Evolutionary conservation across 2,329 filamentous ascomycete genomes (phyloP), one percentile per base, ranked within the genome.

Genomic region (Aspergillus oerlinghausenensis): DNA sequence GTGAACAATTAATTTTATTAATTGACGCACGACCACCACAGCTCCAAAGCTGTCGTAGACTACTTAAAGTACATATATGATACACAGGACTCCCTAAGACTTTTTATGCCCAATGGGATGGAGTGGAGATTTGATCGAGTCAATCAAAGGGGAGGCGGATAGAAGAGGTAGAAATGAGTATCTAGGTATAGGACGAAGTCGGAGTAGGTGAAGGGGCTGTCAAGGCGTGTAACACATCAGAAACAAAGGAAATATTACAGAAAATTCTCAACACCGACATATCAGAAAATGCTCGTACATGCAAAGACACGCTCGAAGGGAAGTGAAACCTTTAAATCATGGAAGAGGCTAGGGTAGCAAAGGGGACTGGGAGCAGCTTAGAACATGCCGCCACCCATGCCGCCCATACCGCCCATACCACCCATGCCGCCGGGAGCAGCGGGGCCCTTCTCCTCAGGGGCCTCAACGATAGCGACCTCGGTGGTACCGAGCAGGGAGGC

Each of bases 381-480:
- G 78, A 84, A 84, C 87, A 90, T 90, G 65, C 84, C 85, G 49
- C 78, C 77, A 43, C 77, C 77, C 83, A 86, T 86, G 61, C 84
- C 86, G 50, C 85, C 85, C 79, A 82, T 82, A 57, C 84, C 84
- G 51, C 82, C 82, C 75, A 81, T 82, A 40, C 80, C 80, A 53
- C 79, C 79, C 60, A 75, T 75, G 57, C 77, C 79, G 60, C 75
- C 77, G 55, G 78, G 75, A 61, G 81, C 78, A 59, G 82, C 80
- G 68, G 85, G 74, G 49, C 73, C 84, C 88, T 97, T 97, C 77
- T 97, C 92, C 77, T 97, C 93, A 54, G 90, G 84, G 54, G 93
- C 94, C 75, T 99, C 94, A 52, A 97, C 92, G 63, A 99, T 96
- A 65, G 94, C 92, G 56, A 97, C 94, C 81, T 99, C 94, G 59